Evolutionary conservation across 768 basidiomycete genomes (phyloP), one percentile per base, ranked within the genome.

Genomic region (Kwoniella mangroviensis): DNA sequence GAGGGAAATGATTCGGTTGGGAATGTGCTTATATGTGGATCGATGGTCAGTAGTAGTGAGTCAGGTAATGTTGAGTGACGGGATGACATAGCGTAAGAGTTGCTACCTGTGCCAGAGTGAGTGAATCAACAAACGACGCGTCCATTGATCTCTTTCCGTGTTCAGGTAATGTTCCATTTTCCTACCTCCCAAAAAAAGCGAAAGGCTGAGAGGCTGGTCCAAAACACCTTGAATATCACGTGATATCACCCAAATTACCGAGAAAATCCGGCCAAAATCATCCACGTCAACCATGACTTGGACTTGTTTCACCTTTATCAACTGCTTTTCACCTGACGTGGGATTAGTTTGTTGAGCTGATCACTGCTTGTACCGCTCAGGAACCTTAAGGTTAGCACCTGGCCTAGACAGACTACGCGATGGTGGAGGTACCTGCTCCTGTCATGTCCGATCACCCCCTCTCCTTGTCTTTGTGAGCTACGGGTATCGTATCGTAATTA

Each of bases 271-370:
- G 17, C 9, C 21, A 56, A 61, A 7, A 15, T 66, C 13, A 45
- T 62, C 41, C 55, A 58, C 61, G 68, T 69, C 68, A 69, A 69
- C 68, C 68, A 43, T 69, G 68, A 69, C 51, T 40, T 69, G 68
- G 62, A n/a, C 49, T 69, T 69, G 7, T 49, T 63, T 24, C 21
- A 5, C 0, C 6, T n/a, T 22, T 10, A 28, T 53, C 53, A 53
- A 40, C 58, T 26, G 1, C 12, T 49, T 49, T 49, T 2, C 0
- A 1, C 49, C 60, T 66, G 65, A 66, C 28, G 42, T 58, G 64
- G 64, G 17, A 7, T 56, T 62, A 42, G 26, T 62, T 49, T 19
- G 7, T 34, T 0, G 19, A 1, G 22, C 24, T 57, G 11, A 1
- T n/a, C 21, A 54, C 21, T 9, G 11, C 17, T 21, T 2, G 3